Evolutionary conservation across 495 filamentous ascomycete species (phyloP).

Genomic region (Monascus purpureus): DNA sequence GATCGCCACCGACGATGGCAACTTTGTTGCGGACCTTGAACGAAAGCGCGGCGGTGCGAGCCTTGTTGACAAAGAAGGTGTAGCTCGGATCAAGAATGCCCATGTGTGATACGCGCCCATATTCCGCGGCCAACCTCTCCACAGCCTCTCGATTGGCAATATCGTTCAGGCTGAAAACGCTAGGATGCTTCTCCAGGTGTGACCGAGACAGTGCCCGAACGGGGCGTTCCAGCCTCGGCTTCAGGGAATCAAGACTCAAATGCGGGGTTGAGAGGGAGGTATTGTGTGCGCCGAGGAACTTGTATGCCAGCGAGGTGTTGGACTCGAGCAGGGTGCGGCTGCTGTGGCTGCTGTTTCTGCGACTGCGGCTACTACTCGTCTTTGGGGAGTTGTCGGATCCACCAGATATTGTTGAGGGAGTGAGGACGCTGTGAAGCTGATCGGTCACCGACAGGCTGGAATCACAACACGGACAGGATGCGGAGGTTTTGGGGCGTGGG

Average conservation of each 20-base stretch:
- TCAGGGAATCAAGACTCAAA: background rate
- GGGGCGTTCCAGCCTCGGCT: constrained; percentile 1
- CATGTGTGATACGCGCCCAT: constrained; percentile 30
- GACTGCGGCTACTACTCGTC: background rate
- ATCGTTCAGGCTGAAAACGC: constrained; percentile 14
- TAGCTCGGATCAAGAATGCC: constrained; percentile 31
- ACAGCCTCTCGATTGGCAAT: constrained; percentile 17
- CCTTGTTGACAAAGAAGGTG: constrained; percentile 24
- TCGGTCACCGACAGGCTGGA: constrained; percentile 8
- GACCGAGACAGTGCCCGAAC: background rate
- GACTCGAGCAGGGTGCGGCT: constrained; percentile 5
- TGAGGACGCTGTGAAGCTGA: constrained; percentile 7
- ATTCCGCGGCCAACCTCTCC: constrained; percentile 13
- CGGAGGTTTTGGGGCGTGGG: background rate
- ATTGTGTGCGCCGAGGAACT: constrained; percentile 3
- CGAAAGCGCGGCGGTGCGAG: constrained; percentile 19
- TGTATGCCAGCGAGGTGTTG: constrained; percentile 6
- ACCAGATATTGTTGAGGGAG: constrained; percentile 2
- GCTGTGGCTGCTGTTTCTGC: constrained; percentile 9
- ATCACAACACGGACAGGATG: background rate
- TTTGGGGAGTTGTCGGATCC: background rate
- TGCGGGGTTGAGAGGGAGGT: background rate
- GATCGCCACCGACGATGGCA: constrained; percentile 26
- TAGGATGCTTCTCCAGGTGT: constrained; percentile 1
- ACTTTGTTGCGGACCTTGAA: constrained; percentile 25